phyloP scores from a whole-genome alignment of 352 stramenopile genomes.

The Globisporangium paroecandrum region DNA sequence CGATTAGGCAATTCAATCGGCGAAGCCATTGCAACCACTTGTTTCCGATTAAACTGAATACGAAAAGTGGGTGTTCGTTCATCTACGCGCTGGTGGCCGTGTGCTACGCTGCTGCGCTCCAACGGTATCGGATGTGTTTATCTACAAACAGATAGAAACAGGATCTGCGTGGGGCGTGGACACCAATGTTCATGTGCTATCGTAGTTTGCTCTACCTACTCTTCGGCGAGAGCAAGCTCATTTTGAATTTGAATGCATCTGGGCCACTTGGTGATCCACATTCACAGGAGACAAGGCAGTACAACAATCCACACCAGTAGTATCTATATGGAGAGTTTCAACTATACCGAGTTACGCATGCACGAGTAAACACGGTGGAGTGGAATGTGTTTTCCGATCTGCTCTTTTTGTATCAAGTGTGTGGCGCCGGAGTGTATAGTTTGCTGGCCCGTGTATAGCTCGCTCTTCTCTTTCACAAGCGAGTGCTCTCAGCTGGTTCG shows the following conservation, averaged over 20 bases:
- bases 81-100: not conserved
- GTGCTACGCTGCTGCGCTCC: not conserved
- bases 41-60: no score
- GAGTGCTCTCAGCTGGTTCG: slow-evolving; percentile 3
- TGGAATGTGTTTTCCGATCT: not conserved
- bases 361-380: not conserved
- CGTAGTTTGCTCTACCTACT: not conserved
- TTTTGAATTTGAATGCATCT: not conserved
- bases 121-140: not conserved
- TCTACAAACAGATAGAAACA: not conserved
- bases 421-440: not conserved
- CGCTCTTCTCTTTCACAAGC: not conserved
- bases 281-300: not conserved
- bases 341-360: not conserved
- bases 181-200: not conserved
- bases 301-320: not conserved
- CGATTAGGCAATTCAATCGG: no score
- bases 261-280: not conserved
- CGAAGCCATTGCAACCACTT: not conserved
- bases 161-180: not conserved
- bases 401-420: not conserved
- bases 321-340: not conserved
- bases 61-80: no score
- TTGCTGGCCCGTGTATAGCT: not conserved
- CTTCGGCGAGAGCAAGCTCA: not conserved